These are phyloP conservation scores for Phtheirospermum japonicum DNA, from an alignment of 257 asterid genomes.

Conservation along the genomic window DNA sequence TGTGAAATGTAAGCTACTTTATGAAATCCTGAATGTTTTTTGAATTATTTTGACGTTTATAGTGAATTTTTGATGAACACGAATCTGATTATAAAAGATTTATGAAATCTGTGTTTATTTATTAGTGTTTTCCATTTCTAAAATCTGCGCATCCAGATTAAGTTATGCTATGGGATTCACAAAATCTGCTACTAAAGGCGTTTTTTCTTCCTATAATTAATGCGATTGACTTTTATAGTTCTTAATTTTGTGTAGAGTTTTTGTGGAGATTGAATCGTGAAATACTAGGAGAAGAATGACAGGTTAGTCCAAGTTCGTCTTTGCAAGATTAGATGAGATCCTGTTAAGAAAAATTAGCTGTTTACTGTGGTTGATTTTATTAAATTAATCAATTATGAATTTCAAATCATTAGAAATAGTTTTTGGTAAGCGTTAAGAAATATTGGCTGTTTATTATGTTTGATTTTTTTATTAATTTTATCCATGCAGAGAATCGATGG, in stretches of 20 bases:
- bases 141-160: constrained; percentile 24
- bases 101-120: constrained; percentile 11
- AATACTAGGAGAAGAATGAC: constrained; percentile 48
- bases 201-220: constrained; percentile 1
- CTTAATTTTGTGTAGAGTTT: constrained; percentile 42
- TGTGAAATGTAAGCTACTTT: constrained; percentile 23
- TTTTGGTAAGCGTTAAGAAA: too few species aligned
- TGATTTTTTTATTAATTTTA: too few species aligned
- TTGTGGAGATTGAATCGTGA: constrained; percentile 33
- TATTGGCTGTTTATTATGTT: too few species aligned
- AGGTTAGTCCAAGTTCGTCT: constrained; percentile 40
- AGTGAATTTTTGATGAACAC: constrained; percentile 23
- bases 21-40: constrained; percentile 23
- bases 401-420: too few species aligned
- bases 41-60: constrained; percentile 24
- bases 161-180: neutral
- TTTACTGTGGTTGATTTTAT: neutral
- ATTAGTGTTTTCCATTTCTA: constrained; percentile 16
- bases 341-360: neutral
- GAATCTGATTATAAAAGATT: constrained; percentile 35
- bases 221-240: constrained; percentile 15
- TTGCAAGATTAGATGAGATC: neutral
- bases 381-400: neutral
- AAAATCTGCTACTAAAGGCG: neutral
- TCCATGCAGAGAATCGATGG: too few species aligned